Evolutionary conservation across 345 rosid species (phyloP).

Genomic region (Populus pruinosa): DNA sequence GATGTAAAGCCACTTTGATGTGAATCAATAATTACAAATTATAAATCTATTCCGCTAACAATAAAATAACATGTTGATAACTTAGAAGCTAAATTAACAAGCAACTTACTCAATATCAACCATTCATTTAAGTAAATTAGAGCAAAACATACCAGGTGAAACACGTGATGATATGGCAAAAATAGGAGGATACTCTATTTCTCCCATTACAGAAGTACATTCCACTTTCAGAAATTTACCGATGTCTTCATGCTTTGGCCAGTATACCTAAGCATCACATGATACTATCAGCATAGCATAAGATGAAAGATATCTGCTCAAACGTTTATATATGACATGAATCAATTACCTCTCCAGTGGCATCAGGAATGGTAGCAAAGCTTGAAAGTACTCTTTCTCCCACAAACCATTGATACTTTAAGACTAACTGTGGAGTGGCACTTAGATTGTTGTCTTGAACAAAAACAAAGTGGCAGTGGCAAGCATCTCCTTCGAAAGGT

Average conservation of each 20-base stretch:
- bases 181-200: slow-evolving; percentile 65
- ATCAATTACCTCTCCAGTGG: slow-evolving; percentile 63
- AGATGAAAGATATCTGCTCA: not conserved
- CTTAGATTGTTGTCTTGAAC: slow-evolving; percentile 54
- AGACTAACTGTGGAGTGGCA: slow-evolving; percentile 47
- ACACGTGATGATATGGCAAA: slow-evolving; percentile 83
- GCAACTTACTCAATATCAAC: not conserved
- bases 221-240: slow-evolving; percentile 73
- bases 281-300: slow-evolving; percentile 5
- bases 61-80: not conserved
- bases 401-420: slow-evolving; percentile 80
- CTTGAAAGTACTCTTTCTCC: slow-evolving; percentile 72
- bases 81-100: not conserved
- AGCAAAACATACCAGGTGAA: slow-evolving; percentile 53
- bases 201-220: slow-evolving; percentile 66
- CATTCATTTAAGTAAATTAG: slow-evolving; percentile 9
- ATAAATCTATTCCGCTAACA: not conserved
- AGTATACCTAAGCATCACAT: slow-evolving; percentile 57
- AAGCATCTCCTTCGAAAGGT: slow-evolving; percentile 90
- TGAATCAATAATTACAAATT: not conserved
- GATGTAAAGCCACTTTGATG: not conserved
- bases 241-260: slow-evolving; percentile 89
- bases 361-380: slow-evolving; percentile 71
- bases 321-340: not conserved
- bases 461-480: slow-evolving; percentile 69